Evolutionary conservation across 441 rosid species (phyloP), one percentile per base, ranked within the genome.

Genomic region (Kokia cookei): DNA sequence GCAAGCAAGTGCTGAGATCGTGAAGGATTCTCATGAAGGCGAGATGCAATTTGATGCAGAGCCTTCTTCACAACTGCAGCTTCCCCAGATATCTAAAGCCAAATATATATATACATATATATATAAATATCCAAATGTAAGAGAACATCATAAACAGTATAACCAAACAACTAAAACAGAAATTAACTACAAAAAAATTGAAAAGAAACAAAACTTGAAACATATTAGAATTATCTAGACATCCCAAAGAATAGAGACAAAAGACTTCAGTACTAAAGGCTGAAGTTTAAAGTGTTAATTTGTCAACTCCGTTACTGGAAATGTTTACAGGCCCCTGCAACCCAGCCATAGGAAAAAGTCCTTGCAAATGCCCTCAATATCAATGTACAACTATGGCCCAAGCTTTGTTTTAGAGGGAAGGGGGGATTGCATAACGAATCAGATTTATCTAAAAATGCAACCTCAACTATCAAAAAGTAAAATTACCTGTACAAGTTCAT

Each of bases 21-120:
- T 59, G 98, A 92, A 40, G 98, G 99, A 83, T 94, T 94, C 12
- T 89, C 96, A 66, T 91, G 99, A 75, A 96, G 92, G 43, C 97
- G 93, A 53, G 87, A 73, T 15, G 98, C 98, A 84, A 92, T 90
- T 82, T 91, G 92, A 75, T 75, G 82, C 68, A 92, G 79, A 73
- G 98, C 98, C 83, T 88, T 91, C 75, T 89, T 94, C 73, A 94
- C 95, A 74, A 90, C 82, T 58, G 83, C 79, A 75, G 90, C 82
- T 77, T 96, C 98, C 62, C 99, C 99, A 71, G 93, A 83, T 77
- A 94, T 82, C 99, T 96, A 85, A 47, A 75, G 48, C 40, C 76
- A 77, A 74, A 42, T 37, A 37, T 15, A 12, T 10, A 29, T 65
- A 58, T 45, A 19, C 0, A 68, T 24, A n/a, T 15, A 29, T 65